Evolutionary conservation across 179 eudicot genomes (phyloP).

Genomic region (Sideroxylon spinosum): DNA sequence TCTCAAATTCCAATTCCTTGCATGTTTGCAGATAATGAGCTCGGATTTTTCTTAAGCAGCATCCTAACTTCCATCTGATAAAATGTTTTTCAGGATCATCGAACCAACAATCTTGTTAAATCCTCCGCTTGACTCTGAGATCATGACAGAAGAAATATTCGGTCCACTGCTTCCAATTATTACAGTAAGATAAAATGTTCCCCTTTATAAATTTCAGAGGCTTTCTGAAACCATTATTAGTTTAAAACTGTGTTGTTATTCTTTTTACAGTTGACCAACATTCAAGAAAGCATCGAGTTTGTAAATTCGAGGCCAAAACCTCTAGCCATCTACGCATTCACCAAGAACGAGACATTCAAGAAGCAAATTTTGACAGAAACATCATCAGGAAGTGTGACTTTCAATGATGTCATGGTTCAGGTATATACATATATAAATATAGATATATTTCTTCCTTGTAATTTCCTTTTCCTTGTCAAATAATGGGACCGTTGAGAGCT

Average conservation of each 20-base stretch:
- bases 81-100: slow-evolving; percentile 44
- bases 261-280: slow-evolving; percentile 50
- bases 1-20: background rate
- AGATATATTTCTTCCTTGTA: background rate
- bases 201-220: background rate
- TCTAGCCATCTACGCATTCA: slow-evolving; percentile 76
- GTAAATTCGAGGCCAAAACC: slow-evolving; percentile 72
- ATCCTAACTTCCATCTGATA: background rate
- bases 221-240: background rate
- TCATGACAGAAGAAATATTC: slow-evolving; percentile 94
- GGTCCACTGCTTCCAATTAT: slow-evolving; percentile 94
- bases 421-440: slow-evolving; percentile 25
- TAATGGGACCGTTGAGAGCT: no score
- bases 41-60: background rate
- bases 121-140: slow-evolving; percentile 78
- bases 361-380: slow-evolving; percentile 58
- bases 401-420: slow-evolving; percentile 75
- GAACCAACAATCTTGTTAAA: slow-evolving; percentile 83
- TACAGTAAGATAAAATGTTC: slow-evolving; percentile 42
- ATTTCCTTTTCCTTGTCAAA: background rate
- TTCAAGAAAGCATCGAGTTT: slow-evolving; percentile 76
- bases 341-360: slow-evolving; percentile 55
- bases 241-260: background rate
- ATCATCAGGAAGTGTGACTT: slow-evolving; percentile 77
- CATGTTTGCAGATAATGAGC: background rate